Base-by-base conservation (phyloP, 2,329 filamentous ascomycete species). In the Pyrenophora teres region DNA sequence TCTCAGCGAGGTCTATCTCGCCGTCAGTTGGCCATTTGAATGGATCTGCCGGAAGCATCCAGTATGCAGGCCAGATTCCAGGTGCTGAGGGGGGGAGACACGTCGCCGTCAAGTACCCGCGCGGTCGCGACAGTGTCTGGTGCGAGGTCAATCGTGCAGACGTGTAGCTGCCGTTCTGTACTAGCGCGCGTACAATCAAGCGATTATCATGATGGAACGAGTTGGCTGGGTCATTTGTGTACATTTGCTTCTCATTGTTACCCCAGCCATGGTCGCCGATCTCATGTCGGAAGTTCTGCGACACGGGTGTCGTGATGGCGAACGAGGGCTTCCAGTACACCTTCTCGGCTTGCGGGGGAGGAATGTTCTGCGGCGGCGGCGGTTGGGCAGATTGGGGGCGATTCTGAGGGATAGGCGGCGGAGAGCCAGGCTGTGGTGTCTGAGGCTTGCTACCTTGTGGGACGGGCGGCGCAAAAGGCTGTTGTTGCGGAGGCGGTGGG, bases 31-130 rank as follows among this genome's bases (percentile, higher is more conserved):
- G 83, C 83, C 83, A 86, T 0, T 71, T 68, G 60, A 85, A 85
- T 0, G 83, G 83, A 57, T 85, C 81, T 27, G 76, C 68, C 0
- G 83, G 83, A 5, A 86, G 72, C 45, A 85, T 76, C 83, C 83
- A 86, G 62, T 85, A 84, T 0, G 83, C 83, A 0, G 83, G 83
- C 83, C 83, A 86, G 40, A 86, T 80, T 3, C 83, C 83, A 2
- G 73, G 64, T 0, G 83, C 83, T 45, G 79, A 81, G 0, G 83
- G 83, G 0, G 81, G 76, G 0, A 75, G 72, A 9, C 84, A 76
- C 1, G 78, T 76, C 2, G 80, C 82, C 2, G 78, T 78, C 36
- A 86, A 65, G 41, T 78, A 82, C 23, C 83, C 83, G 27, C 79
- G 74, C 36, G 81, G 75, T 2, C 80, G 75, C 2, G 68, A 74